These are phyloP conservation scores for Tetradesmus lagerheimii DNA, from an alignment of 139 green algal species.

Conservation along the genomic window DNA sequence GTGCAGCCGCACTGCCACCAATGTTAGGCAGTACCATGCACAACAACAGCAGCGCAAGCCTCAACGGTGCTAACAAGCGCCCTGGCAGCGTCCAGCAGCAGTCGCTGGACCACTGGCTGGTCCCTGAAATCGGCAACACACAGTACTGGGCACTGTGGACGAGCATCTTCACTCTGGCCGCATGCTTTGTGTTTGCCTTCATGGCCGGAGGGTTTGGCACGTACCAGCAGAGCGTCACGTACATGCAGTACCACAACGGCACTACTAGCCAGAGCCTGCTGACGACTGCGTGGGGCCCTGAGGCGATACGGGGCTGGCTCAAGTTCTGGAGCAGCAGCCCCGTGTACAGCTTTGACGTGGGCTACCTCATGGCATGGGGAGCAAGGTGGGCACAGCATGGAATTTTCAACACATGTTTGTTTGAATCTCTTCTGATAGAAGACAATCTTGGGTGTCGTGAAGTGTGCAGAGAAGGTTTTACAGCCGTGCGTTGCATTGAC, in stretches of 20 bases:
- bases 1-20: not conserved
- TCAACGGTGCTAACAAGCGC: not conserved
- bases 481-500: too few species aligned
- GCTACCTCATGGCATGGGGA: slow-evolving; percentile 44
- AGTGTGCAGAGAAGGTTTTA: too few species aligned
- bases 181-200: slow-evolving; percentile 52
- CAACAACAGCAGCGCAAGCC: not conserved
- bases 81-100: not conserved
- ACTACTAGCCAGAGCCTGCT: not conserved
- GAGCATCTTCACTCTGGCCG: slow-evolving; percentile 20
- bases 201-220: slow-evolving; percentile 50
- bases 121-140: slow-evolving; percentile 19
- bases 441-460: too few species aligned
- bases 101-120: slow-evolving; percentile 35
- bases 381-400: slow-evolving; percentile 12
- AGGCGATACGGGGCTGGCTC: slow-evolving; percentile 34
- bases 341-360: slow-evolving; percentile 23
- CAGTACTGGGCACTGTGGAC: slow-evolving; percentile 36
- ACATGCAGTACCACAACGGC: slow-evolving; percentile 25
- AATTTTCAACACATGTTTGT: too few species aligned
- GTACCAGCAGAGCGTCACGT: slow-evolving; percentile 27
- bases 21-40: not conserved
- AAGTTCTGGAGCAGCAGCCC: slow-evolving; percentile 28
- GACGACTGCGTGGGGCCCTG: slow-evolving; percentile 4
- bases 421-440: too few species aligned